A percentile compares a stretch with the other conserved stretches of the same genome.
Conservation (phyloP, 2,329 filamentous ascomycete genomes). For the Exophiala sideris region DNA sequence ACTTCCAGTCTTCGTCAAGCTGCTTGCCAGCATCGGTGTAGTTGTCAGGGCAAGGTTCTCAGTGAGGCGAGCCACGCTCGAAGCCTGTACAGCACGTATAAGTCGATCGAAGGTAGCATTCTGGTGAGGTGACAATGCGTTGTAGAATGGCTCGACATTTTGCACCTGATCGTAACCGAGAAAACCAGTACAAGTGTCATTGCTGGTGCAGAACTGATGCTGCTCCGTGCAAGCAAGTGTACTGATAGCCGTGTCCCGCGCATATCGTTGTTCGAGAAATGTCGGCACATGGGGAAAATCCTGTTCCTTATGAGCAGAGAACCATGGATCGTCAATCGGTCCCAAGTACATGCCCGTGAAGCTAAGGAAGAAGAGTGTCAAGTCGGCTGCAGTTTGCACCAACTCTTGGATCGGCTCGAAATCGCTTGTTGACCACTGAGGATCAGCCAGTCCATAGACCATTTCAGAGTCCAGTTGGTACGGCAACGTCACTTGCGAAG, state of each 20-base stretch:
- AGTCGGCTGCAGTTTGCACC: slow-evolving; percentile 8
- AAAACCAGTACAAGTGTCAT: slow-evolving; percentile 15
- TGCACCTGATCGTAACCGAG: slow-evolving; percentile 21
- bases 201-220: slow-evolving; percentile 19
- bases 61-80: slow-evolving; percentile 3
- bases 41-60: slow-evolving; percentile 7
- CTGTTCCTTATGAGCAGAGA: slow-evolving; percentile 13
- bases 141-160: slow-evolving; percentile 9
- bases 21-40: slow-evolving; percentile 16
- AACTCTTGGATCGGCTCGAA: slow-evolving; percentile 18
- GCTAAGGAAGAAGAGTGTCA: slow-evolving; percentile 19
- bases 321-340: slow-evolving; percentile 22
- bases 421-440: slow-evolving; percentile 4
- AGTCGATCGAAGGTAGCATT: slow-evolving; percentile 23
- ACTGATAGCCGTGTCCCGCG: slow-evolving; percentile 16
- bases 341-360: slow-evolving; percentile 20
- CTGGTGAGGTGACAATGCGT: slow-evolving; percentile 11
- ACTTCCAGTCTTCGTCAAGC: not conserved
- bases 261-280: slow-evolving; percentile 12
- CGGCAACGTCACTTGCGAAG: slow-evolving; percentile 9
- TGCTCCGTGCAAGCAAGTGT: slow-evolving; percentile 22
- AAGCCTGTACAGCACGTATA: slow-evolving; percentile 7
- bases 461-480: slow-evolving; percentile 16
- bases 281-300: not conserved
- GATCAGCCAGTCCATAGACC: slow-evolving; percentile 1